phyloP scores from a whole-genome alignment of 768 basidiomycete species.

The Daedaleopsis sinensis region DNA sequence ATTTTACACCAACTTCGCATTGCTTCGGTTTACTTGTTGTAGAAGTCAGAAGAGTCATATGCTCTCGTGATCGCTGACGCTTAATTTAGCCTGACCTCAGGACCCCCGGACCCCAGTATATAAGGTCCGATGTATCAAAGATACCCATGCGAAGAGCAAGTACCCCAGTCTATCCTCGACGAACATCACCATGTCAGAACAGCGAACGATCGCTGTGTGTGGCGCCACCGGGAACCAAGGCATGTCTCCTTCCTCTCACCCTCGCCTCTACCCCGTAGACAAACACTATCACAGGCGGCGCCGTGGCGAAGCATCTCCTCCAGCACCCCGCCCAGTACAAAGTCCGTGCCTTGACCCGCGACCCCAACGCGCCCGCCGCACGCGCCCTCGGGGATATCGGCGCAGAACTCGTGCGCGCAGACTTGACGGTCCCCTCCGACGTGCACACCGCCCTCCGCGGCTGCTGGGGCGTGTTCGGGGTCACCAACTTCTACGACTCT shows the following conservation, averaged over 20 bases:
- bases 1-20: too few relatives aligned
- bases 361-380: slow-evolving; percentile 15
- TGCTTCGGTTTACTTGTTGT: too few relatives aligned
- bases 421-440: slow-evolving; percentile 18
- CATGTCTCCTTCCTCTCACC: background rate
- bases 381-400: slow-evolving; percentile 13
- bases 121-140: too few relatives aligned
- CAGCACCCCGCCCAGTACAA: slow-evolving; percentile 16
- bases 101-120: too few relatives aligned
- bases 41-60: too few relatives aligned
- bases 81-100: too few relatives aligned
- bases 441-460: slow-evolving; percentile 14
- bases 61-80: too few relatives aligned
- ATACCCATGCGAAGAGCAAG: too few relatives aligned
- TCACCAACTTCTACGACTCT: slow-evolving; percentile 26
- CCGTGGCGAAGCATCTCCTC: slow-evolving; percentile 21
- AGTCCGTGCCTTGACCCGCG: slow-evolving; percentile 21
- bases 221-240: slow-evolving; percentile 26
- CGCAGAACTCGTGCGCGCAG: slow-evolving; percentile 20
- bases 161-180: too few relatives aligned
- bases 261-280: background rate
- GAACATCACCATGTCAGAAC: too few relatives aligned
- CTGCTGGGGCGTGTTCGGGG: slow-evolving; percentile 26
- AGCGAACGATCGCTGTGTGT: slow-evolving; percentile 19
- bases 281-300: slow-evolving; percentile 13